phyloP scores from a whole-genome alignment of 2,329 filamentous ascomycete genomes.

The Fusarium guadeloupense region DNA sequence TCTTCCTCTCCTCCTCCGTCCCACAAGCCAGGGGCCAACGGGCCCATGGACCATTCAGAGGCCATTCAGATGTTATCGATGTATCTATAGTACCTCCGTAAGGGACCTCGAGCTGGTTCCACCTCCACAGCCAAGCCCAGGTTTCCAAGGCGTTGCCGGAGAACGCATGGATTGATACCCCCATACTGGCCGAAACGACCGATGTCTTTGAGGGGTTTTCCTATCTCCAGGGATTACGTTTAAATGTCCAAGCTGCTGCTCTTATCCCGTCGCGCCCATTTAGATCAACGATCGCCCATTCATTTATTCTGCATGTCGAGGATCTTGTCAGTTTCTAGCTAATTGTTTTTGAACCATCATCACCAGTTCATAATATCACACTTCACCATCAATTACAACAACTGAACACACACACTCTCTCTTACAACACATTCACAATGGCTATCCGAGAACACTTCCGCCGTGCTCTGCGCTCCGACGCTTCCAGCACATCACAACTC shows the following conservation, averaged over 20 bases:
- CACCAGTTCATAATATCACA: slow-evolving; percentile 3
- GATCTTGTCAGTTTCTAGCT: slow-evolving; percentile 16
- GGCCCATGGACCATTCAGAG: slow-evolving; percentile 15
- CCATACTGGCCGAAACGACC: slow-evolving; percentile 37
- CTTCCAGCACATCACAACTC: slow-evolving; percentile 46
- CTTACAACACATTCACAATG: slow-evolving; percentile 44
- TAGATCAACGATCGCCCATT: slow-evolving; percentile 21
- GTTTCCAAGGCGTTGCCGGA: slow-evolving; percentile 36
- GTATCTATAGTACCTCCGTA: slow-evolving; percentile 28
- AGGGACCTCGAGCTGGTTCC: slow-evolving; percentile 25
- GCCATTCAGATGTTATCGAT: slow-evolving; percentile 2
- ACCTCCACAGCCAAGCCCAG: slow-evolving; percentile 36
- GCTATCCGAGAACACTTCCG: slow-evolving; percentile 55
- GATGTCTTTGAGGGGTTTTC: slow-evolving; percentile 43
- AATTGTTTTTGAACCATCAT: slow-evolving; percentile 3
- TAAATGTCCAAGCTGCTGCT: slow-evolving; percentile 34
- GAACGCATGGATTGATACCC: slow-evolving; percentile 35
- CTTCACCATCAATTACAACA: slow-evolving; percentile 3
- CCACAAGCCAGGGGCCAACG: slow-evolving; percentile 12
- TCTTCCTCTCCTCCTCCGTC: not conserved
- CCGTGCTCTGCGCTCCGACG: slow-evolving; percentile 51
- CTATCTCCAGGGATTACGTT: slow-evolving; percentile 36
- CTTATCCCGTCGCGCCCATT: slow-evolving; percentile 16
- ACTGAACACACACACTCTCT: slow-evolving; percentile 1
- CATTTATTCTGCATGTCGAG: slow-evolving; percentile 13